Evolutionary conservation across 306 rosid genomes (phyloP).

Genomic region (Purshia tridentata): DNA sequence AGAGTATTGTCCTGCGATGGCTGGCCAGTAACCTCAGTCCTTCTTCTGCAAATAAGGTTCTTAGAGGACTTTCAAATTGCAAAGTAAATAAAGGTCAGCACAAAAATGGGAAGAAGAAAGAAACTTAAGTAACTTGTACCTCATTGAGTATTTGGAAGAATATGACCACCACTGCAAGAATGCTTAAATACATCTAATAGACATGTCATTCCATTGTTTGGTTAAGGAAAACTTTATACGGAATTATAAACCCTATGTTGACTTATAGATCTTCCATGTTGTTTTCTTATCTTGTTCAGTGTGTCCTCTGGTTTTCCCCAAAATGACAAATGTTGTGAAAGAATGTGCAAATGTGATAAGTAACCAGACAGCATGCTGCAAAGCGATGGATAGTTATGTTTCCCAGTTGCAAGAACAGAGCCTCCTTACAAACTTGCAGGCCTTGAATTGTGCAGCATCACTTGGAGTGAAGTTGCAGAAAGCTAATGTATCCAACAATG

Average conservation of each 20-base stretch:
- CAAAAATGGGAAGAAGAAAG: neutral
- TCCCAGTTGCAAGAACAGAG: slow-evolving; percentile 61
- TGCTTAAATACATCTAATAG: slow-evolving; percentile 10
- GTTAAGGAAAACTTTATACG: neutral
- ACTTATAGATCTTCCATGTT: slow-evolving; percentile 30
- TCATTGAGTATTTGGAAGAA: neutral
- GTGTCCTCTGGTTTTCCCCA: slow-evolving; percentile 61
- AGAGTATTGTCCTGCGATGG: slow-evolving; percentile 55
- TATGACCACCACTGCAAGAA: neutral
- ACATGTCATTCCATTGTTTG: neutral
- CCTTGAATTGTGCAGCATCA: slow-evolving; percentile 63
- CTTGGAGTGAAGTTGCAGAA: slow-evolving; percentile 61
- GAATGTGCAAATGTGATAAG: slow-evolving; percentile 45
- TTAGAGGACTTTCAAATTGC: slow-evolving; percentile 68
- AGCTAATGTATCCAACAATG: slow-evolving; percentile 44
- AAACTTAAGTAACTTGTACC: slow-evolving; percentile 7
- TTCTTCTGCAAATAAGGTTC: slow-evolving; percentile 43
- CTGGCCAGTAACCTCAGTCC: slow-evolving; percentile 57
- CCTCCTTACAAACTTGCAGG: slow-evolving; percentile 70
- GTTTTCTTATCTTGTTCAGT: slow-evolving; percentile 38
- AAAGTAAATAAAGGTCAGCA: slow-evolving; percentile 59
- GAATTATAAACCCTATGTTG: slow-evolving; percentile 15
- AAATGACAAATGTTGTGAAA: slow-evolving; percentile 39
- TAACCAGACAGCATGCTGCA: slow-evolving; percentile 53
- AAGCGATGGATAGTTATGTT: slow-evolving; percentile 49